Evolutionary conservation across 2,329 filamentous ascomycete genomes (phyloP), one percentile per base, ranked within the genome.

Genomic region (Lomentospora prolificans): DNA sequence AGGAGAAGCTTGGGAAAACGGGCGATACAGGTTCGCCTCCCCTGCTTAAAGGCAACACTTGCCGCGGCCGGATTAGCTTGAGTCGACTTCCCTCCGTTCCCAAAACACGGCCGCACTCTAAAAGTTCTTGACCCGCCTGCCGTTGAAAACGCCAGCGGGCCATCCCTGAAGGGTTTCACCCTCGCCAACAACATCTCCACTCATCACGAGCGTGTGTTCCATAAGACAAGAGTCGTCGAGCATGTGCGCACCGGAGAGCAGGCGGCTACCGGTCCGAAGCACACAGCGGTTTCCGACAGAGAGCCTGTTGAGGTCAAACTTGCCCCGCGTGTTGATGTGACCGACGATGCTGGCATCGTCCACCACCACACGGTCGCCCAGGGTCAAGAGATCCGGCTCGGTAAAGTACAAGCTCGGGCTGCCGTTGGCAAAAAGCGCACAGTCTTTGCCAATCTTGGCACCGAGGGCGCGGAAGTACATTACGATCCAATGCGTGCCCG

Each of bases 131-230:
- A 60, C 57, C 50, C 58, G 53, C 24, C 53, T 55, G 2, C 64
- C 66, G 19, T 60, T 62, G 58, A 72, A 75, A 55, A 67, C 65
- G 54, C 73, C 72, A 1, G 72, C 75, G 1, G 79, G 78, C 78
- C 78, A 81, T 0, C 79, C 79, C 63, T 82, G 79, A 66, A 77
- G 74, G 1, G 76, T 77, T 55, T 63, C 66, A 0, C 70, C 72
- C 55, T 72, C 71, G 51, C 77, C 77, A 0, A 81, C 77, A 41
- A 77, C 68, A 62, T 82, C 78, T 3, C 79, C 79, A 1, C 74
- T 74, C 72, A 82, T 77, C 44, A 82, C 70, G 3, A 82, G 69
- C 0, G 79, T 82, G 59, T 82, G 79, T 66, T 82, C 79, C 33
- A 82, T 63, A 33, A 82, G 64, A 60, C 77, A 77, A 19, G 73